Evolutionary conservation across 1,284 basidiomycete genomes (phyloP), one percentile per base, ranked within the genome.

Genomic region (Ganoderma boninense): DNA sequence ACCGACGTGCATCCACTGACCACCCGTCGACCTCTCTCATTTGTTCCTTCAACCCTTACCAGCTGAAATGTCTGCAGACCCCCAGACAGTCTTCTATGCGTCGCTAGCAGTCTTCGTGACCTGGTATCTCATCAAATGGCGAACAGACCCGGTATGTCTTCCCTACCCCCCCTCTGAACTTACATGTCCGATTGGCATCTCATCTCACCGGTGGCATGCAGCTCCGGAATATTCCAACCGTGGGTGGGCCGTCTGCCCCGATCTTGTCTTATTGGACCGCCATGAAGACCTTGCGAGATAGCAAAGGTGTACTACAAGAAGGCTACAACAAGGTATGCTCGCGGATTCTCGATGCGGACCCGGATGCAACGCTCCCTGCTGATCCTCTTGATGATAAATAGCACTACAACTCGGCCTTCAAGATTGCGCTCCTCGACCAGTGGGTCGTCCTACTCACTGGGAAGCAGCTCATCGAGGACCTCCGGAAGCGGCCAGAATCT

Each of bases 381-480:
- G 13, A 52, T 8, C 26, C 23, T 14, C 29, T 32, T 32, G 29
- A 32, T 32, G 29, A 32, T 32, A 4, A 38, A 35, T 54, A 84
- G 84, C 79, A 82, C 71, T 80, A 79, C 18, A 75, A 77, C 2
- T 64, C 66, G 0, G 72, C 80, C 0, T 87, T 86, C 79, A 86
- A 84, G 69, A 70, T 88, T 1, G 76, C 85, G 0, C 75, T 78
- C 0, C 67, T 80, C 1, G 75, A 77, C 40, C 71, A 75, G 52
- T 87, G 86, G 87, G 66, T 79, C 0, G 78, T 88, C 26, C 40
- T 87, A 26, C 66, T 86, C 1, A 80, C 75, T 26, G 80, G 76
- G 3, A 77, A 68, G 0, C 69, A 77, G n/a, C 70, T 80, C 20
- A 74, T 84, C 6, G 82, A 87, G 11, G 86, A 88, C 46, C 62